Evolutionary conservation across 768 basidiomycete genomes (phyloP).

Genomic region (Podaxis rugospora): DNA sequence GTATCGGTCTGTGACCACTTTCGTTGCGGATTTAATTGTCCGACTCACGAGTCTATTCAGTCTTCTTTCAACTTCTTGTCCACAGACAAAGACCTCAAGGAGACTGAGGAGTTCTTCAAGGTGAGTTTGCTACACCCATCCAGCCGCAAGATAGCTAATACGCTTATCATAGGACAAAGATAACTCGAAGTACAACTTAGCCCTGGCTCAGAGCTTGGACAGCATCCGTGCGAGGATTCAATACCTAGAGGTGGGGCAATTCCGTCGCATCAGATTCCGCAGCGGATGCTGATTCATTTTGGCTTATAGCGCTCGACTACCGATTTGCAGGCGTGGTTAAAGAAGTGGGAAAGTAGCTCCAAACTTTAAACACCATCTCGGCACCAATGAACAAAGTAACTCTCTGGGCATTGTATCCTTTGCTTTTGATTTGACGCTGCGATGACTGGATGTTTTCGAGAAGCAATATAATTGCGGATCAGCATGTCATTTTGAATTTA

Average conservation of each 20-base stretch:
- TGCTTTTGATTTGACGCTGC: background rate
- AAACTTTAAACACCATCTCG: background rate
- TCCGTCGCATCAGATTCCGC: no score
- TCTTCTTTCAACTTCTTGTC: conserved; percentile 44
- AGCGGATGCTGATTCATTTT: background rate
- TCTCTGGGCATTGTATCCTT: background rate
- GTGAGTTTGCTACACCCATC: conserved; percentile 29
- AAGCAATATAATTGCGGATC: background rate
- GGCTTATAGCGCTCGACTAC: conserved; percentile 47
- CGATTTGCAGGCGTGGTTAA: conserved; percentile 56
- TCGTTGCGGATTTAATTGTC: background rate
- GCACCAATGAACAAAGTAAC: background rate
- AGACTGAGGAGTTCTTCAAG: conserved; percentile 71
- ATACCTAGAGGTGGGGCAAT: conserved; percentile 53
- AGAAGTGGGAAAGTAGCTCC: conserved; percentile 26
- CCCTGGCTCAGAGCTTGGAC: conserved; percentile 66
- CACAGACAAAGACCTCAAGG: conserved; percentile 62
- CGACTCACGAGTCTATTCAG: conserved; percentile 17
- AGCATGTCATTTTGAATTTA: background rate
- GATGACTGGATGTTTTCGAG: background rate
- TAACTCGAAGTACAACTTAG: conserved; percentile 61
- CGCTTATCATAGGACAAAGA: conserved; percentile 48
- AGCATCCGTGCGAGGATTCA: conserved; percentile 53
- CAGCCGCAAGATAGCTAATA: conserved; percentile 18
- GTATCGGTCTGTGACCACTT: conserved; percentile 39